phyloP scores from a whole-genome alignment of 2,329 filamentous ascomycete genomes.

The Claviceps capensis region DNA sequence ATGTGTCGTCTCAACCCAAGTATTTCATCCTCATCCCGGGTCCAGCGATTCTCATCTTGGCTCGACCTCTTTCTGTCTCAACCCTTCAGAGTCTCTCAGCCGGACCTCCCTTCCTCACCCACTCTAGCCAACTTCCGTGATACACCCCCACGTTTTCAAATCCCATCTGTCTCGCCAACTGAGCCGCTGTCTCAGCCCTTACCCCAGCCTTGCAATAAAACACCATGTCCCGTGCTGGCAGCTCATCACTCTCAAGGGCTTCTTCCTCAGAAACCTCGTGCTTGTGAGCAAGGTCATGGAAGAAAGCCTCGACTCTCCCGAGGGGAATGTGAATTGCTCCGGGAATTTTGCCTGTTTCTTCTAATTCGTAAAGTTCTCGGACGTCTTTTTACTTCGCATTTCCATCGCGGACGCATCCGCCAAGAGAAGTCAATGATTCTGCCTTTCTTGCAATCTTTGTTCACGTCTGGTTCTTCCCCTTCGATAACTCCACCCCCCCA shows the following conservation, averaged over 20 bases:
- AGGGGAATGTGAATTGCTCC: conserved; percentile 73
- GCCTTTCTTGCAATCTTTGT: neutral
- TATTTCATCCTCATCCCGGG: neutral
- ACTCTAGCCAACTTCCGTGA: conserved; percentile 68
- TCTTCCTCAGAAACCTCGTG: conserved; percentile 41
- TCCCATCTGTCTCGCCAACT: conserved; percentile 62
- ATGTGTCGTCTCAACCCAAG: neutral
- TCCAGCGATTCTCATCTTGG: too few relatives aligned
- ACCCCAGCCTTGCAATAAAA: conserved; percentile 95
- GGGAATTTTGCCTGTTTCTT: conserved; percentile 58
- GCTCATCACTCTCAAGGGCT: conserved; percentile 69
- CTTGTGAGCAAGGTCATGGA: conserved; percentile 42
- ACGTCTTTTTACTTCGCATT: conserved; percentile 34
- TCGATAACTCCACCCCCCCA: neutral
- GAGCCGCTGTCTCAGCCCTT: conserved; percentile 62
- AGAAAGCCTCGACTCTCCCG: conserved; percentile 59
- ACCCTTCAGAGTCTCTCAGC: conserved; percentile 16
- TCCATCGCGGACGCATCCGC: too few relatives aligned
- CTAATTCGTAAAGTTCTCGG: conserved; percentile 58
- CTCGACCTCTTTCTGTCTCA: neutral
- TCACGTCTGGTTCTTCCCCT: neutral
- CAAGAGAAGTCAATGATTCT: neutral
- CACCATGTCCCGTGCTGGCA: conserved; percentile 50
- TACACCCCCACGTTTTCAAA: conserved; percentile 63
- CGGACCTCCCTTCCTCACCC: conserved; percentile 58